Evolutionary conservation across 495 filamentous ascomycete species (phyloP).

Genomic region (Podospora anserina): DNA sequence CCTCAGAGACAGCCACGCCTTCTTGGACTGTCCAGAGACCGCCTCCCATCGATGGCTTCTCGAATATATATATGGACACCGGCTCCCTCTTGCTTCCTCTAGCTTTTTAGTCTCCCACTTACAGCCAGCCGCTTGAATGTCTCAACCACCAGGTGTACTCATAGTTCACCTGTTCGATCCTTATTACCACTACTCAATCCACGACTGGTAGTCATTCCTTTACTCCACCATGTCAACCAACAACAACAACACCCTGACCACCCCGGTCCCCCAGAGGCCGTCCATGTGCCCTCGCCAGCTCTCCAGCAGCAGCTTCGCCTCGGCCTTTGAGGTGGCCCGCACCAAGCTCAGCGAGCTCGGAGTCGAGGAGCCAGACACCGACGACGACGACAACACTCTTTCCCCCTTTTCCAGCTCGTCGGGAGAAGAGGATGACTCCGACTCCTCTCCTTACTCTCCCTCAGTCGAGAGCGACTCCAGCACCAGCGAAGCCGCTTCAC

Average conservation of each 20-base stretch:
- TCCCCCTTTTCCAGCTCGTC: conserved; percentile 9
- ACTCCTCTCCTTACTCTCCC: conserved; percentile 10
- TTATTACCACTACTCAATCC: background rate
- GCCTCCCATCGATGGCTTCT: conserved; percentile 10
- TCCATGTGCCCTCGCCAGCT: conserved; percentile 27
- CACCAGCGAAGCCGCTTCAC: background rate
- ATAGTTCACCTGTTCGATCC: conserved; percentile 2
- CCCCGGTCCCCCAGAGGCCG: conserved; percentile 17
- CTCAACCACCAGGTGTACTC: background rate
- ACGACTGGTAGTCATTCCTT: conserved; percentile 3
- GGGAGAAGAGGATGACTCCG: conserved; percentile 12
- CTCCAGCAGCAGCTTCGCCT: conserved; percentile 34
- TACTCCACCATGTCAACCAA: background rate
- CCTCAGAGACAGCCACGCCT: conserved; percentile 3
- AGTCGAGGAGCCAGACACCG: conserved; percentile 17
- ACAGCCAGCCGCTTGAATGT: background rate
- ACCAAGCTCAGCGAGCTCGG: conserved; percentile 22
- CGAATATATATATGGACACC: background rate
- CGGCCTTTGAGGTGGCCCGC: conserved; percentile 28
- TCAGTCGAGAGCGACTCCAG: background rate
- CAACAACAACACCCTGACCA: background rate
- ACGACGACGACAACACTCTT: conserved; percentile 7
- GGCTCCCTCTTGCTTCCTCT: background rate
- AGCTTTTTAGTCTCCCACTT: background rate
- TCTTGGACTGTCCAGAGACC: background rate